These are phyloP conservation scores for Eremomyces bilateralis DNA, from an alignment of 495 filamentous ascomycete genomes.

Conservation along the genomic window DNA sequence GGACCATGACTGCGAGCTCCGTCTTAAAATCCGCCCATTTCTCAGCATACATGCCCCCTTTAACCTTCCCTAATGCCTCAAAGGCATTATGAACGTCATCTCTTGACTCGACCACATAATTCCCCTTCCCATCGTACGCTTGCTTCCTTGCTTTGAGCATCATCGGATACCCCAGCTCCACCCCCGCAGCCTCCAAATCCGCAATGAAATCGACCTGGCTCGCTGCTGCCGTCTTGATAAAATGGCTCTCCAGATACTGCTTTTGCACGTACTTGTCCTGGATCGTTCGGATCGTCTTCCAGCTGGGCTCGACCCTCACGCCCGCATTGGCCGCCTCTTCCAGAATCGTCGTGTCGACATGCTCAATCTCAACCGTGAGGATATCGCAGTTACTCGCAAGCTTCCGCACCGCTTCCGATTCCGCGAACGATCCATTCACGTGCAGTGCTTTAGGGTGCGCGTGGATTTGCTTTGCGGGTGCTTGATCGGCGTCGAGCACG, in stretches of 20 bases:
- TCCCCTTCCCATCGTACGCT: conserved; percentile 88
- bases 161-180: conserved; percentile 58
- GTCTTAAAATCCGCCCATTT: conserved; percentile 70
- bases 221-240: conserved; percentile 51
- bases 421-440: conserved; percentile 69
- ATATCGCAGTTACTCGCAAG: conserved; percentile 62
- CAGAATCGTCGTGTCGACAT: conserved; percentile 82
- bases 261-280: conserved; percentile 96
- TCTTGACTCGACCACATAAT: conserved; percentile 49
- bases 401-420: conserved; percentile 49
- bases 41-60: conserved; percentile 61
- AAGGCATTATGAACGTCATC: conserved; percentile 33
- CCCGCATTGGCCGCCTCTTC: conserved; percentile 42
- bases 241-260: conserved; percentile 42
- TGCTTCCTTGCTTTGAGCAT: conserved; percentile 90
- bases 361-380: conserved; percentile 92
- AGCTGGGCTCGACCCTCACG: conserved; percentile 58
- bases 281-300: conserved; percentile 73
- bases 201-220: conserved; percentile 32
- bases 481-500: conserved; percentile 55
- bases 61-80: background rate
- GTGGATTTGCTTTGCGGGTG: conserved; percentile 84
- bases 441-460: conserved; percentile 39
- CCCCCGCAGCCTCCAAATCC: conserved; percentile 40
- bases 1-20: conserved; percentile 87